Evolutionary conservation across 306 rosid species (phyloP), one percentile per base, ranked within the genome.

Genomic region (Mimosa bimucronata): DNA sequence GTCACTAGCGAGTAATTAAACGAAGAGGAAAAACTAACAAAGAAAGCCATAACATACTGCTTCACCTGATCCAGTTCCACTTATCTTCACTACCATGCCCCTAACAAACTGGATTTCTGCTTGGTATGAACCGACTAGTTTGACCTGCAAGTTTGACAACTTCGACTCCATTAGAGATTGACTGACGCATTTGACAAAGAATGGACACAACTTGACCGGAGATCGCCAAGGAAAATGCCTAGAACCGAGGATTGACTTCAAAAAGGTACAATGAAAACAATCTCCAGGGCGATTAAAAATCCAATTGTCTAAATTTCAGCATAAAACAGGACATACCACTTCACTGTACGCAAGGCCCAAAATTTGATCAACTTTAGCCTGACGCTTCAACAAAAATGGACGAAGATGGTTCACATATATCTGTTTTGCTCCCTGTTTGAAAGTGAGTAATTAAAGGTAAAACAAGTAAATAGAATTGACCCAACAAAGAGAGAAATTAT

Each of bases 371-470:
- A 88, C 68, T 79, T 77, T 88, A 1, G 82, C 84, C 81, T 94
- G 97, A 84, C 88, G 94, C 90, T 82, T 88, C 75, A 75, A 57
- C 87, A 94, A 80, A 86, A 94, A 88, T 15, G 97, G 98, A 42
- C 97, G 97, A 66, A 94, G 60, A 79, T 92, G 90, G 77, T 81
- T 88, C 68, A 16, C 41, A 80, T 92, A 94, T 82, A 94, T 55
- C 78, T 89, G 90, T 70, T 89, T 89, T 23, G 97, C 97, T 74
- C 98, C 97, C 97, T 91, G 82, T 40, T 78, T 67, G 60, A 81
- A 78, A 78, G 71, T 66, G 78, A 67, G 66, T 42, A 65, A 52
- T 83, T 55, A 21, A 79, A 69, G 79, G 80, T 16, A 61, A 38
- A 66, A 50, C 40, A 50, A 45, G 37, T 50, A 23, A 74, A 76